phyloP scores from a whole-genome alignment of 352 stramenopile species.

The Phytopythium ostracodes region DNA sequence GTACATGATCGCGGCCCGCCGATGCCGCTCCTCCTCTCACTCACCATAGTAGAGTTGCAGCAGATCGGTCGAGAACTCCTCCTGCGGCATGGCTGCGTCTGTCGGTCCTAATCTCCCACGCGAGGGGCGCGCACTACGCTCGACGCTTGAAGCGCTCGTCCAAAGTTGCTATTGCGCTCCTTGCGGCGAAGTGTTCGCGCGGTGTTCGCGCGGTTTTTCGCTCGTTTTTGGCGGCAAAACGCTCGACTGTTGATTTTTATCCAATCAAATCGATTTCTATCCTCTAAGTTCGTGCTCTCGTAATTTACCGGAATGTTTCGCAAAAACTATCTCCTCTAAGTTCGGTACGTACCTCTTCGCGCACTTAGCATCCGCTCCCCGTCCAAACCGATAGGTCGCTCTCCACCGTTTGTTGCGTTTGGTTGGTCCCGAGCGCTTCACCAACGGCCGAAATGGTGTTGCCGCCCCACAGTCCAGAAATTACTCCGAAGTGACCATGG shows the following conservation, averaged over 20 bases:
- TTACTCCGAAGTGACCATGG: slow-evolving; percentile 86
- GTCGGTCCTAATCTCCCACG: background rate
- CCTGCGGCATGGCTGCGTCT: slow-evolving; percentile 59
- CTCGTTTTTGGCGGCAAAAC: slow-evolving; percentile 1
- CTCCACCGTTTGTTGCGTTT: background rate
- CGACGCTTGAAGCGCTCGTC: background rate
- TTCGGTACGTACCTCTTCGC: no score
- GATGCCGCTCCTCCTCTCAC: background rate
- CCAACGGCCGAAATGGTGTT: background rate
- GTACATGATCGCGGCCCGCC: background rate
- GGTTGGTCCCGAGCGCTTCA: slow-evolving; percentile 7
- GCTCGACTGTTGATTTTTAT: background rate
- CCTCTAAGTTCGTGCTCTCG: background rate
- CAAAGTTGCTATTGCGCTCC: background rate
- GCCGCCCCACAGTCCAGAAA: slow-evolving; percentile 54
- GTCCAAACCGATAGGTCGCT: background rate
- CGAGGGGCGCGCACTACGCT: background rate
- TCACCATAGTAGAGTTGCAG: slow-evolving; percentile 87
- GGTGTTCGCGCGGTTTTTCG: background rate
- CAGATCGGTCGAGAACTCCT: slow-evolving; percentile 82
- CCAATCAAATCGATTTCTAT: background rate
- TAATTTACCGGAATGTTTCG: no score
- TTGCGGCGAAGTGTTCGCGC: background rate
- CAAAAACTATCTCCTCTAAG: no score
- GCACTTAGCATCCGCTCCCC: background rate